A percentile compares a stretch with the other conserved stretches of the same genome.
Conservation (phyloP, 108 stramenopile genomes). For the Cyclotella cryptica region DNA sequence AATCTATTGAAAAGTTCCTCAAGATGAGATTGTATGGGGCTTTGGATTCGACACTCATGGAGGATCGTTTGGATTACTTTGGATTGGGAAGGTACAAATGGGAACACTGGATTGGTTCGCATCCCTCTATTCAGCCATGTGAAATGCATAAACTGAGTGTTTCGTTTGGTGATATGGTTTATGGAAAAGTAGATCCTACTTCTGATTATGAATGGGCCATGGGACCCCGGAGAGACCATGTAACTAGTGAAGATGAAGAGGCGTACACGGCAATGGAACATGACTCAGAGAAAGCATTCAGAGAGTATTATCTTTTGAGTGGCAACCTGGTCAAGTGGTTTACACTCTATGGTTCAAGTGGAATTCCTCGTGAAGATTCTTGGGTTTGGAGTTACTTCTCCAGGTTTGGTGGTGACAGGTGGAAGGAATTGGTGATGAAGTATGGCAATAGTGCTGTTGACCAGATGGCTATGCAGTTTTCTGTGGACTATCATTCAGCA, state of each 20-base stretch:
- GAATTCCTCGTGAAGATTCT: constrained; percentile 46
- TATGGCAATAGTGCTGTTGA: constrained; percentile 43
- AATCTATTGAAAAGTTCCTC: constrained; percentile 43
- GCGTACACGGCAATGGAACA: constrained; percentile 8
- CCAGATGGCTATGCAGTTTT: constrained; percentile 32
- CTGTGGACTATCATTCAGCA: constrained; percentile 34
- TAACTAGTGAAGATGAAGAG: constrained; percentile 16
- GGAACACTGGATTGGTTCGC: constrained; percentile 65
- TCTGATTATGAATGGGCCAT: constrained; percentile 49
- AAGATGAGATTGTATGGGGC: constrained; percentile 49
- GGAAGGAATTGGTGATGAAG: constrained; percentile 43
- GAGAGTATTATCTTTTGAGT: constrained; percentile 53
- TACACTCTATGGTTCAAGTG: constrained; percentile 48
- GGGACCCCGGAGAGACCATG: constrained; percentile 42
- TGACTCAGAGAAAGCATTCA: constrained; percentile 44
- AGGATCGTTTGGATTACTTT: constrained; percentile 52
- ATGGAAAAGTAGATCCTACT: constrained; percentile 24
- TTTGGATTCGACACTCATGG: constrained; percentile 39
- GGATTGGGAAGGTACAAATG: constrained; percentile 54
- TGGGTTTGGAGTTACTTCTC: constrained; percentile 64
- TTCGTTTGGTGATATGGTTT: constrained; percentile 43
- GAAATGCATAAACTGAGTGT: constrained; percentile 47
- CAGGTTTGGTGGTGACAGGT: constrained; percentile 34
- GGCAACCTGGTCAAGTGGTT: constrained; percentile 59
- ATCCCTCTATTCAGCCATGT: constrained; percentile 60